phyloP scores from a whole-genome alignment of 1,139 yeast genomes.

The Blastobotrys malaysiensis region DNA sequence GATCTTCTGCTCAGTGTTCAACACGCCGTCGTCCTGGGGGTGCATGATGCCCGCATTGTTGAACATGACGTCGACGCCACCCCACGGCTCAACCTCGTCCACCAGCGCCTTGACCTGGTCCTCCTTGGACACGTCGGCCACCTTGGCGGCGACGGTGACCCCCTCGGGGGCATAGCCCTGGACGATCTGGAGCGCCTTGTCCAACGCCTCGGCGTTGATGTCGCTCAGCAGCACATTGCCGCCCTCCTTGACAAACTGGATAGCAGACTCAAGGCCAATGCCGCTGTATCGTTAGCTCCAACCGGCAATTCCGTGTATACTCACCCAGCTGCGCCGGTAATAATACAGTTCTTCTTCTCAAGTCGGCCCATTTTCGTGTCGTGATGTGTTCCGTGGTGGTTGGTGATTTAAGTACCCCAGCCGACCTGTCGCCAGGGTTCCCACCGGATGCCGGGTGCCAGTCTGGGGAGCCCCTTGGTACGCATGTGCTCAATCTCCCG shows the following conservation, averaged over 20 bases:
- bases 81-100: conserved; percentile 37
- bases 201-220: conserved; percentile 36
- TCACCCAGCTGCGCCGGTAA: conserved; percentile 63
- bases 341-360: conserved; percentile 52
- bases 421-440: not conserved
- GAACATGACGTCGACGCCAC: conserved; percentile 59
- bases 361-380: conserved; percentile 33
- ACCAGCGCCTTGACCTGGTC: conserved; percentile 34
- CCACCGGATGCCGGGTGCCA: no score
- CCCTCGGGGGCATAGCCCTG: conserved; percentile 21
- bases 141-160: conserved; percentile 26
- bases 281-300: conserved; percentile 21
- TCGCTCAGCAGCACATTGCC: conserved; percentile 60
- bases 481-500: no score
- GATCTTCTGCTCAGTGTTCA: conserved; percentile 38
- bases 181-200: conserved; percentile 30
- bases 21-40: conserved; percentile 50
- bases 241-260: conserved; percentile 36
- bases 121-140: conserved; percentile 35
- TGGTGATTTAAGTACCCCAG: not conserved
- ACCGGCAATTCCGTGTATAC: conserved; percentile 24
- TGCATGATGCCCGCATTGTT: conserved; percentile 78
- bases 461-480: no score
- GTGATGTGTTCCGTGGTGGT: not conserved
- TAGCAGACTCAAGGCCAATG: conserved; percentile 37